A percentile compares a stretch with the other conserved stretches of the same genome.
These are phyloP conservation scores for Picochlorum sp. DNA, from an alignment of 139 green algal species.

Conservation along the genomic window DNA sequence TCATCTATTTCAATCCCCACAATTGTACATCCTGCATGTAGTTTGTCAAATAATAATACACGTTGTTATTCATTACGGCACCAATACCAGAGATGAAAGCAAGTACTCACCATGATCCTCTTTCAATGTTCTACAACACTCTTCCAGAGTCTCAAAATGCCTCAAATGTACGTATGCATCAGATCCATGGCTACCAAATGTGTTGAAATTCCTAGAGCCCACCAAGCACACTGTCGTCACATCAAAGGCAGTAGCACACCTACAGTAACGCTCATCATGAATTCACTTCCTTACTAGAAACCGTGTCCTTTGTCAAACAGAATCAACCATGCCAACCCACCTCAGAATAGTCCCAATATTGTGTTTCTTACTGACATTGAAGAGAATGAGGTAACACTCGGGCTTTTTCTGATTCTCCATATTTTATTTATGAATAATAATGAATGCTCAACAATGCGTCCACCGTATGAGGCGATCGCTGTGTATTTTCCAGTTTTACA, in stretches of 20 bases:
- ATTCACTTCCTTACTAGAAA: too few species aligned
- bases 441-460: too few species aligned
- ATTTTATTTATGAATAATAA: too few species aligned
- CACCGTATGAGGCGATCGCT: not conserved
- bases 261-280: not conserved
- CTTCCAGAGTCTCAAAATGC: constrained; percentile 65
- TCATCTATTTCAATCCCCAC: constrained; percentile 85
- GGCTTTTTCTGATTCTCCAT: not conserved
- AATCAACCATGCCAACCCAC: constrained; percentile 13
- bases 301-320: too few species aligned
- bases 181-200: constrained; percentile 82
- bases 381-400: constrained; percentile 60
- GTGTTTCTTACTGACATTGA: constrained; percentile 70
- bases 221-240: constrained; percentile 68
- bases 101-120: constrained; percentile 21
- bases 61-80: too few species aligned
- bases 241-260: constrained; percentile 34
- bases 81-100: too few species aligned
- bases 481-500: not conserved
- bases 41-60: not conserved
- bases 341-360: constrained; percentile 73
- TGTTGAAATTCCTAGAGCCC: constrained; percentile 72
- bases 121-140: constrained; percentile 49
- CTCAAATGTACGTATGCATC: constrained; percentile 46
- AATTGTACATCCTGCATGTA: constrained; percentile 48